These are phyloP conservation scores for Pilasporangium apinafurcum DNA, from an alignment of 352 stramenopile species.

Conservation along the genomic window DNA sequence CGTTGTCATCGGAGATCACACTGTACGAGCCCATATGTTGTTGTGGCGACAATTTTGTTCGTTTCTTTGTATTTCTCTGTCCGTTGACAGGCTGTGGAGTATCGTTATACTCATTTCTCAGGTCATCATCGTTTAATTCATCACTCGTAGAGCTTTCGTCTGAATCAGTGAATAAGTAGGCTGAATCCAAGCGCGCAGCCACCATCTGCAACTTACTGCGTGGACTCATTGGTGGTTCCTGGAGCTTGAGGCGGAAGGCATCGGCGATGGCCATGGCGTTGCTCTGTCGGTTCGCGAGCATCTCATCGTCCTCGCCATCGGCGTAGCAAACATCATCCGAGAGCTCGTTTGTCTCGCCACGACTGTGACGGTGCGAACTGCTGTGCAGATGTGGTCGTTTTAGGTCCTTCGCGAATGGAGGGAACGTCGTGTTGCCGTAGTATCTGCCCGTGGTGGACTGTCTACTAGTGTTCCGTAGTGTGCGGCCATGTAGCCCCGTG, in stretches of 20 bases:
- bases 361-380: slow-evolving; percentile 31
- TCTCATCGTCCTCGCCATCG: slow-evolving; percentile 8
- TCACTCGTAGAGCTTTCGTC: neutral
- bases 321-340: slow-evolving; percentile 30
- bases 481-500: slow-evolving; percentile 19
- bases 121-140: slow-evolving; percentile 5
- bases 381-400: slow-evolving; percentile 14
- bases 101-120: slow-evolving; percentile 13
- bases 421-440: slow-evolving; percentile 4
- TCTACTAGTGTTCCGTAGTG: slow-evolving; percentile 13
- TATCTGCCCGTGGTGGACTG: slow-evolving; percentile 22
- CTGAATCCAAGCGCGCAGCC: slow-evolving; percentile 1
- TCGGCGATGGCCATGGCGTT: slow-evolving; percentile 52
- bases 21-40: too few species aligned
- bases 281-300: slow-evolving; percentile 14
- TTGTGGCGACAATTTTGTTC: too few species aligned
- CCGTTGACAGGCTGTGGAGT: too few species aligned
- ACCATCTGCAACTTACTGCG: slow-evolving; percentile 65
- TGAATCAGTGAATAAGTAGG: neutral
- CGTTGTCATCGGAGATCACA: slow-evolving; percentile 39
- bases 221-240: slow-evolving; percentile 61
- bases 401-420: neutral
- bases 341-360: slow-evolving; percentile 48
- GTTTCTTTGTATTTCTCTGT: too few species aligned
- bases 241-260: slow-evolving; percentile 61